Percentiles rank a stretch among this genome's conserved stretches.
These are phyloP conservation scores for Paradendryphiella salina DNA, from an alignment of 2,329 filamentous ascomycete species.

Conservation along the genomic window DNA sequence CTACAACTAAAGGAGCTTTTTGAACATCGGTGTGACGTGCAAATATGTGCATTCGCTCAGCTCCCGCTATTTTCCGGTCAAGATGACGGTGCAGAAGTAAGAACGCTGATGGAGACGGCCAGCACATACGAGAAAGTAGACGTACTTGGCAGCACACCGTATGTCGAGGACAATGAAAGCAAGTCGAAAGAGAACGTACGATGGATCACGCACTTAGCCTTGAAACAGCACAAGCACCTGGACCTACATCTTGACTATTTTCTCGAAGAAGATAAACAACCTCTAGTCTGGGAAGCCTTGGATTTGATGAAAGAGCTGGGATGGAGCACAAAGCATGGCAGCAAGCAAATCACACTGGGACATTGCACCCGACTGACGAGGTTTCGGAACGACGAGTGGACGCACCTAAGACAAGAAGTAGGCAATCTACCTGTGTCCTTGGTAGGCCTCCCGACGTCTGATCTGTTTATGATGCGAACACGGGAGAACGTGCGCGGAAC, in stretches of 20 bases:
- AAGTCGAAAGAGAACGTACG: conserved; percentile 61
- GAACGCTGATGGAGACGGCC: conserved; percentile 55
- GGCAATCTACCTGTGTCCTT: conserved; percentile 64
- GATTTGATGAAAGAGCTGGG: conserved; percentile 52
- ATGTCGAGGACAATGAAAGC: conserved; percentile 62
- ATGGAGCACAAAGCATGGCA: conserved; percentile 52
- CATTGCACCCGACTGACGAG: conserved; percentile 70
- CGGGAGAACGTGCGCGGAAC: conserved; percentile 59
- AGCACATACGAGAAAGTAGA: conserved; percentile 53
- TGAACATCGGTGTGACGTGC: conserved; percentile 59
- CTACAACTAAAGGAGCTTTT: conserved; percentile 61
- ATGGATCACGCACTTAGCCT: conserved; percentile 63
- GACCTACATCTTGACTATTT: conserved; percentile 76
- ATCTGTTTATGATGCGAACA: conserved; percentile 71
- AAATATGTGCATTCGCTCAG: conserved; percentile 73
- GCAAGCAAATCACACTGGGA: conserved; percentile 55
- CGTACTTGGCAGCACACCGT: conserved; percentile 69
- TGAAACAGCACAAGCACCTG: conserved; percentile 58
- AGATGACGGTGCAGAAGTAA: conserved; percentile 56
- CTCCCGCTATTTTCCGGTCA: conserved; percentile 65
- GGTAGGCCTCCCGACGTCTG: conserved; percentile 70
- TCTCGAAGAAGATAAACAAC: conserved; percentile 55
- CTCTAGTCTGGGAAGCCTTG: conserved; percentile 61
- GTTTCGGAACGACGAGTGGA: conserved; percentile 57
- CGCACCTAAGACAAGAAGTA: conserved; percentile 54